Percentiles rank a stretch among this genome's conserved stretches.
Conservation (phyloP, 2,329 filamentous ascomycete species). For the Tolypocladium amazonense region DNA sequence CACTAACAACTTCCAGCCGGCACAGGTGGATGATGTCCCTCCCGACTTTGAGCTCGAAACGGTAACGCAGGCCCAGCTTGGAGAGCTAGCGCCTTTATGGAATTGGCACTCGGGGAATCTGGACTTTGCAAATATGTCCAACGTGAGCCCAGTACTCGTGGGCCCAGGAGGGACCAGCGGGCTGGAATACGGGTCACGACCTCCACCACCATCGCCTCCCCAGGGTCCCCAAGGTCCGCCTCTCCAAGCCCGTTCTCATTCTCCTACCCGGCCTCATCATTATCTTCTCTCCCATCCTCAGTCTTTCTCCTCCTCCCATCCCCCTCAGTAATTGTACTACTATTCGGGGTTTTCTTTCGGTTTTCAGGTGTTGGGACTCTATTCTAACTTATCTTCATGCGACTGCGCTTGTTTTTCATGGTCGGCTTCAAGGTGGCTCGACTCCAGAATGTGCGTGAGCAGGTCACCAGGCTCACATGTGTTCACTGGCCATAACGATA, state of each 20-base stretch:
- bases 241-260: not conserved
- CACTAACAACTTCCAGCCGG: not conserved
- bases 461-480: not conserved
- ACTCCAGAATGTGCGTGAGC: not conserved
- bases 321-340: not conserved
- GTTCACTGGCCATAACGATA: not conserved
- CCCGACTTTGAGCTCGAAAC: slow-evolving; percentile 9
- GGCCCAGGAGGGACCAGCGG: not conserved
- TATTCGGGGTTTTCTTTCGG: not conserved
- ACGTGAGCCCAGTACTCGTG: not conserved
- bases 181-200: not conserved
- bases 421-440: not conserved
- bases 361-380: not conserved
- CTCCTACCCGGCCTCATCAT: not conserved
- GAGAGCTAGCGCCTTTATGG: slow-evolving; percentile 12
- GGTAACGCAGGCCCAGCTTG: slow-evolving; percentile 11
- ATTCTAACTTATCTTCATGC: not conserved
- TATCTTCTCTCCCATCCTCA: not conserved
- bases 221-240: not conserved
- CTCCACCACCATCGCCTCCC: not conserved
- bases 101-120: slow-evolving; percentile 12
- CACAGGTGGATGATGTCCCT: slow-evolving; percentile 1
- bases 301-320: not conserved
- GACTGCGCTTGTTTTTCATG: not conserved
- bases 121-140: slow-evolving; percentile 3